phyloP scores from a whole-genome alignment of 1,284 basidiomycete species.

The Apiotrichum akiyoshidainum region DNA sequence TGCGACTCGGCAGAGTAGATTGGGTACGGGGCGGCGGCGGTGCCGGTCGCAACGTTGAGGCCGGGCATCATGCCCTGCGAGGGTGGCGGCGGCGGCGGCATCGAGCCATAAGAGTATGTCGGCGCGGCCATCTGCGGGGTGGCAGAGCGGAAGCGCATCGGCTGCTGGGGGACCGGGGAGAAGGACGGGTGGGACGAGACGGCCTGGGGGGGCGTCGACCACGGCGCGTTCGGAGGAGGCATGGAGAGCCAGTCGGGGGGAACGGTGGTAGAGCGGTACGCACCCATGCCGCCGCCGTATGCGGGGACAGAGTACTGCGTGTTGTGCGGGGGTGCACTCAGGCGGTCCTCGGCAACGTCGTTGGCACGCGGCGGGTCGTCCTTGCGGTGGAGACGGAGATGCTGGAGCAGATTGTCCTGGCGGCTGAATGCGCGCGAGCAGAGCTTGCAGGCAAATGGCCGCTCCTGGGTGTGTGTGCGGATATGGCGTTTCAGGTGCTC shows the following conservation, averaged over 20 bases:
- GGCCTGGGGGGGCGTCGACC: conserved; percentile 5
- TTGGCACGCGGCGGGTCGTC: conserved; percentile 25
- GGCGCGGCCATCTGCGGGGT: conserved; percentile 18
- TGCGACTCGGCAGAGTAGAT: conserved; percentile 7
- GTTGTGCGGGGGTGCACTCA: conserved; percentile 17
- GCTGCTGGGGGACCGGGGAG: conserved; percentile 15
- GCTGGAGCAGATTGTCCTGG: conserved; percentile 79
- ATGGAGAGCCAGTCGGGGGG: conserved; percentile 26
- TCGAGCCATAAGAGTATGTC: conserved; percentile 18
- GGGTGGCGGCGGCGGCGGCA: conserved; percentile 21
- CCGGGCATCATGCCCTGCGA: background rate
- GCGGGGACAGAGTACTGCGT: conserved; percentile 9
- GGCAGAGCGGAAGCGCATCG: conserved; percentile 23
- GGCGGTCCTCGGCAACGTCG: conserved; percentile 18
- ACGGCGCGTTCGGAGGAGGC: conserved; percentile 18
- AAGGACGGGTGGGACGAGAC: conserved; percentile 14
- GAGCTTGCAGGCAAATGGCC: conserved; percentile 68
- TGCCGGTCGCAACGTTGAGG: background rate
- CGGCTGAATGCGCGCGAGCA: conserved; percentile 78
- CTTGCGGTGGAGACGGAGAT: conserved; percentile 67
- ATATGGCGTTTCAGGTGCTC: conserved; percentile 84
- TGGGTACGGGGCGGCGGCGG: background rate
- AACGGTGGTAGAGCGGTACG: conserved; percentile 24
- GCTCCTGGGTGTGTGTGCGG: conserved; percentile 83
- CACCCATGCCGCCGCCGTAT: conserved; percentile 3